Evolutionary conservation across 352 stramenopile genomes (phyloP).

Genomic region (Phytopythium cucurbitacearum): DNA sequence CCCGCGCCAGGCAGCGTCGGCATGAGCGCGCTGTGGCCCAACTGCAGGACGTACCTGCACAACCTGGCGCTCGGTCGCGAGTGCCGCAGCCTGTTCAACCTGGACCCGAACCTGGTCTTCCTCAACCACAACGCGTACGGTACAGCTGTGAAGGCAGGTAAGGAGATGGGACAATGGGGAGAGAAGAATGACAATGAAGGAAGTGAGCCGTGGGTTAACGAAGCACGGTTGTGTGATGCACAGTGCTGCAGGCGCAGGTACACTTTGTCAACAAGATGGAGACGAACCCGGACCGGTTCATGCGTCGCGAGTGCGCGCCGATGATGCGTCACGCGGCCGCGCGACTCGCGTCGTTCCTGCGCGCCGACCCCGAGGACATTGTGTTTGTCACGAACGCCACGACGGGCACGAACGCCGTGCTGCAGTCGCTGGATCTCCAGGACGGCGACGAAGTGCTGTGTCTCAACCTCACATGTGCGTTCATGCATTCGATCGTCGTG

Average conservation of each 20-base stretch:
- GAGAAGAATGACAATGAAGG: not conserved
- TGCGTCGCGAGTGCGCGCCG: slow-evolving; percentile 55
- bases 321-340: slow-evolving; percentile 60
- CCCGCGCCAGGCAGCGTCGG: slow-evolving; percentile 13
- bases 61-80: slow-evolving; percentile 58
- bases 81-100: slow-evolving; percentile 72
- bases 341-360: slow-evolving; percentile 64
- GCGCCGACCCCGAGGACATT: slow-evolving; percentile 69
- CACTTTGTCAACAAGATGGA: slow-evolving; percentile 89
- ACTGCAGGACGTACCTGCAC: slow-evolving; percentile 54
- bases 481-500: not conserved
- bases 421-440: slow-evolving; percentile 82
- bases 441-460: slow-evolving; percentile 86
- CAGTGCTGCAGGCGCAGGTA: slow-evolving; percentile 74
- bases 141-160: slow-evolving; percentile 58
- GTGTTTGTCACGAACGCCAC: slow-evolving; percentile 87
- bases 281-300: slow-evolving; percentile 81
- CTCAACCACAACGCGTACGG: slow-evolving; percentile 85
- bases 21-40: slow-evolving; percentile 72
- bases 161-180: not conserved
- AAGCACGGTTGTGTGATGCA: not conserved
- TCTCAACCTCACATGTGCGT: slow-evolving; percentile 83
- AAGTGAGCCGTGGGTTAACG: not conserved
- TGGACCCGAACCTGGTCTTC: slow-evolving; percentile 74
- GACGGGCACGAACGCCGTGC: slow-evolving; percentile 79